Conservation (phyloP, 2,329 filamentous ascomycete species). For the Cladosporium colombiae region DNA sequence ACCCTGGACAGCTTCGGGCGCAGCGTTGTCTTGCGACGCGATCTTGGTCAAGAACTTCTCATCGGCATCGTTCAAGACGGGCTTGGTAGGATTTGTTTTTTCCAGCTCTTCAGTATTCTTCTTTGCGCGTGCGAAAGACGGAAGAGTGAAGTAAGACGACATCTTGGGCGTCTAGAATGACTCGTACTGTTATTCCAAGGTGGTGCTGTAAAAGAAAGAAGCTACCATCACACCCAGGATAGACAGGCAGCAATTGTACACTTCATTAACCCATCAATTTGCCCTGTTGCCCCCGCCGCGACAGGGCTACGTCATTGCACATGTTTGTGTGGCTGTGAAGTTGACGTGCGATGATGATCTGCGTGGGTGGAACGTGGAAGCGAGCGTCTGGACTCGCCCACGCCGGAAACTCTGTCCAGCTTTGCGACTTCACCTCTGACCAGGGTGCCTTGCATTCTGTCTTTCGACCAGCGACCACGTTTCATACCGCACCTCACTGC, state of each 20-base stretch:
- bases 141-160: slow-evolving; percentile 38
- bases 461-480: background rate
- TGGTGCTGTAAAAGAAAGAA: background rate
- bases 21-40: slow-evolving; percentile 44
- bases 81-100: slow-evolving; percentile 39
- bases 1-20: slow-evolving; percentile 44
- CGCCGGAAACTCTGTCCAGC: slow-evolving; percentile 6
- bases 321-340: slow-evolving; percentile 7
- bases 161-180: slow-evolving; percentile 19
- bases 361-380: background rate
- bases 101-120: slow-evolving; percentile 40
- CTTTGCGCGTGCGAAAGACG: slow-evolving; percentile 39
- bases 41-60: slow-evolving; percentile 58
- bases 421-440: slow-evolving; percentile 1
- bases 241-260: background rate
- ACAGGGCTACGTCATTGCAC: slow-evolving; percentile 6
- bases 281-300: slow-evolving; percentile 1
- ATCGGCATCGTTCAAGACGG: slow-evolving; percentile 62
- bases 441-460: background rate
- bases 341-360: slow-evolving; percentile 6
- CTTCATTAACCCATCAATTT: background rate
- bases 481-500: background rate
- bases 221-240: too few species aligned
- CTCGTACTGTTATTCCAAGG: background rate
- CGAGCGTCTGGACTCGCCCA: background rate